A percentile compares a stretch with the other conserved stretches of the same genome.
Evolutionary conservation across 2,329 filamentous ascomycete species (phyloP).

Genomic region (Ilyonectria sp.): DNA sequence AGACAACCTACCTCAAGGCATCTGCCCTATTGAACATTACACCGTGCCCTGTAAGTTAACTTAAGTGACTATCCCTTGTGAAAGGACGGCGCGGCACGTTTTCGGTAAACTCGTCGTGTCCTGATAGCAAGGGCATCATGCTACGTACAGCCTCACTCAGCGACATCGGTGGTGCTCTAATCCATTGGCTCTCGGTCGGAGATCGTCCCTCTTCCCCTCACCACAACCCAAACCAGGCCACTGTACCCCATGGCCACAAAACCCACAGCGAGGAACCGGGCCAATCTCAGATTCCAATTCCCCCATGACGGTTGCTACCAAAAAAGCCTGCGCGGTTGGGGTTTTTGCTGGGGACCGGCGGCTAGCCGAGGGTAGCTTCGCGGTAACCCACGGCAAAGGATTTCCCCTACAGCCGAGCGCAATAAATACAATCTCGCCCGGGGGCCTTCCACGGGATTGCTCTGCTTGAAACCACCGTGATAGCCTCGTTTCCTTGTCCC

Average conservation of each 20-base stretch:
- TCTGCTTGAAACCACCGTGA: conserved; percentile 6
- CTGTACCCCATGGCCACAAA: background rate
- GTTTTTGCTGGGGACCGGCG: conserved; percentile 34
- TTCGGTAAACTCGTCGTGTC: background rate
- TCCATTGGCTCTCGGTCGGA: conserved; percentile 11
- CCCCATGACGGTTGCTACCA: background rate
- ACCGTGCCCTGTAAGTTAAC: background rate
- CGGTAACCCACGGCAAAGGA: conserved; percentile 46
- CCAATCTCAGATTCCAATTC: conserved; percentile 22
- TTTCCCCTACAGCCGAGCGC: conserved; percentile 44
- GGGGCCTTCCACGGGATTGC: background rate
- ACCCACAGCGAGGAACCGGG: background rate
- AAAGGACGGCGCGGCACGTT: background rate
- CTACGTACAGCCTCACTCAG: background rate
- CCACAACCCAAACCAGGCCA: conserved; percentile 20
- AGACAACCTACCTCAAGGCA: too few species aligned
- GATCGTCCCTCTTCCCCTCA: conserved; percentile 12
- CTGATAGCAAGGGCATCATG: background rate
- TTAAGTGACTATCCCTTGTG: too few species aligned
- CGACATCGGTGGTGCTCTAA: conserved; percentile 10
- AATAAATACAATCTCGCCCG: conserved; percentile 42
- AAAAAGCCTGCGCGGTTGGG: conserved; percentile 15
- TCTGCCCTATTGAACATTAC: background rate
- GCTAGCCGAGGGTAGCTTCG: conserved; percentile 48
- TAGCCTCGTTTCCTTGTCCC: background rate